Conservation (phyloP, 2,329 filamentous ascomycete species). For the Phoma sp. region DNA sequence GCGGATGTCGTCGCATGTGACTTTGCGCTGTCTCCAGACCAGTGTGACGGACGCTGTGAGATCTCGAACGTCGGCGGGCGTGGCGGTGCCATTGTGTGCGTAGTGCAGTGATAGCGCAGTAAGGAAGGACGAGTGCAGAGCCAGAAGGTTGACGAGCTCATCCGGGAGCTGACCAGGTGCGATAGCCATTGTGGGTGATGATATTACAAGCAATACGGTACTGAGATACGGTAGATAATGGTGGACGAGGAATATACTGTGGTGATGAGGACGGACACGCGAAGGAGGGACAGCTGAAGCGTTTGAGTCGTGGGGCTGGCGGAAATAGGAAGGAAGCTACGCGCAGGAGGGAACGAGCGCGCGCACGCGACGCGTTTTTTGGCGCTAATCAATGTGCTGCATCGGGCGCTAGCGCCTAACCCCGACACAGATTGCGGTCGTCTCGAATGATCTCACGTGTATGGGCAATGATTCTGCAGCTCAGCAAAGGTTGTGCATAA, state of each 20-base stretch:
- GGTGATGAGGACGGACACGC: slow-evolving; percentile 19
- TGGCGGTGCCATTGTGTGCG: slow-evolving; percentile 56
- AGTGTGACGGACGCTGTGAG: slow-evolving; percentile 51
- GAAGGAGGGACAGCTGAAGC: slow-evolving; percentile 21
- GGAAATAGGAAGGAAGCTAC: slow-evolving; percentile 33
- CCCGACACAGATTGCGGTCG: background rate
- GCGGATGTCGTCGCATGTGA: slow-evolving; percentile 55
- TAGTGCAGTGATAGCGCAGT: slow-evolving; percentile 58
- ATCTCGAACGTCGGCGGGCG: slow-evolving; percentile 51
- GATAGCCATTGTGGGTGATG: slow-evolving; percentile 38
- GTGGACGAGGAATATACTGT: slow-evolving; percentile 2
- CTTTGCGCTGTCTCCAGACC: slow-evolving; percentile 55
- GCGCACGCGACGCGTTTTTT: slow-evolving; percentile 34
- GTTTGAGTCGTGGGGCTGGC: slow-evolving; percentile 40
- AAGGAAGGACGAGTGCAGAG: slow-evolving; percentile 57
- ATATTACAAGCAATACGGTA: slow-evolving; percentile 29
- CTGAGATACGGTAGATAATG: slow-evolving; percentile 20
- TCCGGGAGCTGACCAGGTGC: slow-evolving; percentile 45
- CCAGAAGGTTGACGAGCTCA: slow-evolving; percentile 52
- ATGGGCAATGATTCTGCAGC: no score
- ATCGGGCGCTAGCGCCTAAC: slow-evolving; percentile 1
- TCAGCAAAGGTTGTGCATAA: no score
- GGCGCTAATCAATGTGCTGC: slow-evolving; percentile 33
- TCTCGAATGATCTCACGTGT: no score
- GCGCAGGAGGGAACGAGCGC: slow-evolving; percentile 20